Evolutionary conservation across 1,284 basidiomycete genomes (phyloP), one percentile per base, ranked within the genome.

Genomic region (Ustilago cynodontis): DNA sequence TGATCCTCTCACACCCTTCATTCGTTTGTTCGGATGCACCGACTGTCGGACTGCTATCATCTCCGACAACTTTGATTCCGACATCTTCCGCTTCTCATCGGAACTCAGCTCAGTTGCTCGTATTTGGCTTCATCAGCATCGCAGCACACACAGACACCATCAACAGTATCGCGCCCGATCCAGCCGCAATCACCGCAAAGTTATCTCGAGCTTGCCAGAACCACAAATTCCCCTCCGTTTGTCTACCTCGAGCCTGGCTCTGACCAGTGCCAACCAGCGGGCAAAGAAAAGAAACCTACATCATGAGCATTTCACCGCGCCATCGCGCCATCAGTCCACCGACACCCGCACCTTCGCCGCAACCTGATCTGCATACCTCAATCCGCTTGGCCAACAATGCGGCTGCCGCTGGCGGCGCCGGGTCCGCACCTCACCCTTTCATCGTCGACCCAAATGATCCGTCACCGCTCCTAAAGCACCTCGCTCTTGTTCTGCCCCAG

Each of bases 271-370:
- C 14, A 37, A 37, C 35, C 35, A 10, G 35, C 7, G 35, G 35
- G 14, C 14, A 37, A 37, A 14, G 35, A 33, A 33, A 33, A 41
- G 14, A 10, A 14, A 16, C 37, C 24, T 24, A 35, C 54, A 61
- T 10, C 70, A 78, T 78, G 76, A 74, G 71, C 66, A 70, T 65
- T n/a, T 77, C 75, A 7, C 75, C 75, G 50, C 75, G 53, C 49
- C 71, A 80, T 57, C 67, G 80, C 47, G 77, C 79, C 54, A 80
- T 83, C 63, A 79, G 76, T 20, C 81, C 81, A 16, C 81, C 81
- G 0, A 83, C 81, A 2, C 81, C 81, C 16, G 81, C 81, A 5
- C 81, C 81, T 20, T 83, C 81, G 8, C 81, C 81, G 2, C 81
- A 83, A 55, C 81, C 81, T 16, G 68, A 75, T 24, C 58, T 77